Percentiles rank a stretch among this genome's conserved stretches.
These are phyloP conservation scores for Glycine tomentella DNA, from an alignment of 306 rosid species.

Conservation along the genomic window DNA sequence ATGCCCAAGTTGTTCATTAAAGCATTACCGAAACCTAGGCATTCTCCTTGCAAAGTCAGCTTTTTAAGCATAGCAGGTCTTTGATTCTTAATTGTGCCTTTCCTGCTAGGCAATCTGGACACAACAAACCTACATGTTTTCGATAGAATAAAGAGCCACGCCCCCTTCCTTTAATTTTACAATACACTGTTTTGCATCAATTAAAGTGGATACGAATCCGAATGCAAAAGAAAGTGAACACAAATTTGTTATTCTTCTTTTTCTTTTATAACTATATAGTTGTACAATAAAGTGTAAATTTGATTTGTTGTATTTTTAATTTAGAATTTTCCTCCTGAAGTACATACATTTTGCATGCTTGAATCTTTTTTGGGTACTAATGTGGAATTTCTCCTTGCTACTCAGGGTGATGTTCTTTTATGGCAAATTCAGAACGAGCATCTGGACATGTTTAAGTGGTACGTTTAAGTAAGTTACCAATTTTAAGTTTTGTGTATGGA, in stretches of 20 bases:
- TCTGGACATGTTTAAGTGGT: too few species aligned
- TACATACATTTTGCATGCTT: too few species aligned
- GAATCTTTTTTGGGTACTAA: too few species aligned
- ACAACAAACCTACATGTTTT: conserved; percentile 22
- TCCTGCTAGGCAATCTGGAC: conserved; percentile 42
- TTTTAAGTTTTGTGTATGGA: too few species aligned
- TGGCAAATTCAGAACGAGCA: too few species aligned
- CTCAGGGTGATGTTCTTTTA: too few species aligned
- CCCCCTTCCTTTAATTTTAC: conserved; percentile 29
- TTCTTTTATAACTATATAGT: not conserved
- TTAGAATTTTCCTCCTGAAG: not conserved
- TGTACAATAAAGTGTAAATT: not conserved
- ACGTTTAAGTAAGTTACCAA: too few species aligned
- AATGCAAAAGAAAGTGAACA: not conserved
- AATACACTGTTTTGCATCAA: conserved; percentile 16
- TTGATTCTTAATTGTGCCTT: conserved; percentile 23
- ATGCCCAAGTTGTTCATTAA: conserved; percentile 39
- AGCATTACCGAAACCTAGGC: conserved; percentile 50
- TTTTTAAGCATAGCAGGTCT: conserved; percentile 43
- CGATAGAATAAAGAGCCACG: conserved; percentile 6
- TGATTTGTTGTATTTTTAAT: not conserved
- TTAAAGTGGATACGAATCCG: not conserved
- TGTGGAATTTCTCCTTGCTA: too few species aligned
- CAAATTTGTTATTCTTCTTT: not conserved
- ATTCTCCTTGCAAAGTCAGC: conserved; percentile 50